These are phyloP conservation scores for Rhododendron ferrugineum DNA, from an alignment of 148 eudicot species.

Conservation along the genomic window DNA sequence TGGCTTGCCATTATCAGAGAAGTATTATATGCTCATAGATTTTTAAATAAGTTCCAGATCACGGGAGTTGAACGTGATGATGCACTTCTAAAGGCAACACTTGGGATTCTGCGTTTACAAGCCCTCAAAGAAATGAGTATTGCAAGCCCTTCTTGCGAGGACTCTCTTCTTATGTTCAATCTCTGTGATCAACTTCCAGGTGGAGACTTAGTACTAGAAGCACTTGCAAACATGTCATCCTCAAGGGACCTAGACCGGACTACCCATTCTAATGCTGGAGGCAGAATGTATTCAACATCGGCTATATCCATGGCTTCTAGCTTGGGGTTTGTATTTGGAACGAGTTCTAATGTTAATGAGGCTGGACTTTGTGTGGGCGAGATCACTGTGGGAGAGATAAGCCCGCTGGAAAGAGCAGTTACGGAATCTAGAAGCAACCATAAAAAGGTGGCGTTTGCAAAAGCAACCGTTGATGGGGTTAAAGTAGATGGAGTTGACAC, in stretches of 20 bases:
- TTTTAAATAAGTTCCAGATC: slow-evolving; percentile 60
- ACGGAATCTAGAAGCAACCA: slow-evolving; percentile 77
- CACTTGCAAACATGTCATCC: slow-evolving; percentile 65
- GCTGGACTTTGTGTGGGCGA: slow-evolving; percentile 63
- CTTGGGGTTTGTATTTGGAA: slow-evolving; percentile 64
- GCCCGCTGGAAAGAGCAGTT: slow-evolving; percentile 75
- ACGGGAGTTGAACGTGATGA: slow-evolving; percentile 64
- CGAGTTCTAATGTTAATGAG: slow-evolving; percentile 33
- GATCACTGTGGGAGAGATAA: slow-evolving; percentile 72
- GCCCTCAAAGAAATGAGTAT: slow-evolving; percentile 66
- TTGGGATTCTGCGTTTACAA: slow-evolving; percentile 82
- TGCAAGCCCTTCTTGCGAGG: slow-evolving; percentile 36
- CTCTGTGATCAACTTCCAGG: slow-evolving; percentile 93
- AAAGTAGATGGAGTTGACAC: slow-evolving; percentile 95
- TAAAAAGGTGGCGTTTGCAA: slow-evolving; percentile 66
- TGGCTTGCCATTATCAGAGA: slow-evolving; percentile 85
- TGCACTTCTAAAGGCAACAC: slow-evolving; percentile 72
- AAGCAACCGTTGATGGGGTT: slow-evolving; percentile 85
- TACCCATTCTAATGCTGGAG: slow-evolving; percentile 34
- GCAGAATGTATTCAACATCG: slow-evolving; percentile 61
- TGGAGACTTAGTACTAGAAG: slow-evolving; percentile 79
- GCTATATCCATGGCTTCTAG: slow-evolving; percentile 62
- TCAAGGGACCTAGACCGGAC: slow-evolving; percentile 48
- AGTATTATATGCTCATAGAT: slow-evolving; percentile 65
- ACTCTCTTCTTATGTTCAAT: slow-evolving; percentile 75